Conservation (phyloP, 495 filamentous ascomycete species). For the Platismatia glauca region DNA sequence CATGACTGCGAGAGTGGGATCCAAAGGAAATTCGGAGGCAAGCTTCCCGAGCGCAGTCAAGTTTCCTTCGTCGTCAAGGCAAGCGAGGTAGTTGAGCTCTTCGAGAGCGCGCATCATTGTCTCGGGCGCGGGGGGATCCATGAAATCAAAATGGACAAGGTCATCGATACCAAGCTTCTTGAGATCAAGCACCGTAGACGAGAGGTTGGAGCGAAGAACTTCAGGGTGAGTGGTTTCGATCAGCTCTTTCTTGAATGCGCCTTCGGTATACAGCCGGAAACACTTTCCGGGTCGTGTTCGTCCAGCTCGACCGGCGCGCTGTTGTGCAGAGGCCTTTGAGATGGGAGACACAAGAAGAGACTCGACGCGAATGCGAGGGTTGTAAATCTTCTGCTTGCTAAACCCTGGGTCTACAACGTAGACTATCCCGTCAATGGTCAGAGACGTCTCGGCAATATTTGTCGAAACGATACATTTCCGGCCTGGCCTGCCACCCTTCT, state of each 20-base stretch:
- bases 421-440: slow-evolving; percentile 98
- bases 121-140: slow-evolving; percentile 97
- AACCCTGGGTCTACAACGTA: slow-evolving; percentile 99
- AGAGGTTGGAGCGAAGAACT: slow-evolving; percentile 86
- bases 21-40: slow-evolving; percentile 92
- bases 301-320: slow-evolving; percentile 95
- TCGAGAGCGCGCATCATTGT: slow-evolving; percentile 98
- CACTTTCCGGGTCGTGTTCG: slow-evolving; percentile 97
- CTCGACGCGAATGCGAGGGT: slow-evolving; percentile 91
- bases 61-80: slow-evolving; percentile 91
- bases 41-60: slow-evolving; percentile 76
- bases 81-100: slow-evolving; percentile 94
- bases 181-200: slow-evolving; percentile 88
- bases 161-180: slow-evolving; percentile 97
- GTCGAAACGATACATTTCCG: slow-evolving; percentile 94
- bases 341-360: slow-evolving; percentile 93
- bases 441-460: slow-evolving; percentile 94
- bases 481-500: slow-evolving; percentile 70
- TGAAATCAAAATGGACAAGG: slow-evolving; percentile 94
- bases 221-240: slow-evolving; percentile 96
- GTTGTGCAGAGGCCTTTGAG: slow-evolving; percentile 96
- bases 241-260: slow-evolving; percentile 94
- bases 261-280: slow-evolving; percentile 93
- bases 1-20: slow-evolving; percentile 95
- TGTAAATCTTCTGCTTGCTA: slow-evolving; percentile 99